Conservation (phyloP, 148 eudicot genomes). For the Rhododendron vialii region DNA sequence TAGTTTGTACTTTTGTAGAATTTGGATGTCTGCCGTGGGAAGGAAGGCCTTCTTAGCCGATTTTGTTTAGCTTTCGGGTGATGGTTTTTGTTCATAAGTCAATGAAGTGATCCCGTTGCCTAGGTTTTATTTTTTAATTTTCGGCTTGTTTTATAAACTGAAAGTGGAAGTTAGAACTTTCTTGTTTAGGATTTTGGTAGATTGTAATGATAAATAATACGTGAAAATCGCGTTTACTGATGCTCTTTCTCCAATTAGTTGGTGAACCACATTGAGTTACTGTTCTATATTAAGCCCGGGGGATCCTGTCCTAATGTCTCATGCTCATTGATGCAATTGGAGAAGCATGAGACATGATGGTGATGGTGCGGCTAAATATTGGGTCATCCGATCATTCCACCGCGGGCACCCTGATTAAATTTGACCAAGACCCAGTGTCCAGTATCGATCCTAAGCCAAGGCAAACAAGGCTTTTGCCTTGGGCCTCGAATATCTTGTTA, state of each 20-base stretch:
- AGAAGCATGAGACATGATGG: no score
- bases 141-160: neutral
- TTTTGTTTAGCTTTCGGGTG: neutral
- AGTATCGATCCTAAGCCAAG: no score
- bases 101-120: neutral
- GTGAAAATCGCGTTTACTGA: neutral
- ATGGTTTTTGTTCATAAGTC: neutral
- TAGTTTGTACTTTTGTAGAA: neutral
- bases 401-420: no score
- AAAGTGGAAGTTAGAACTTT: neutral
- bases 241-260: neutral
- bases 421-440: no score
- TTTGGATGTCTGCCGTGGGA: neutral
- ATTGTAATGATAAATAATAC: neutral
- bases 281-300: no score
- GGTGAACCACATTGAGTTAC: neutral
- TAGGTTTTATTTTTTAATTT: neutral
- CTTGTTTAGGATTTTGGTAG: neutral
- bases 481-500: no score
- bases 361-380: no score
- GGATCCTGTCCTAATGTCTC: no score
- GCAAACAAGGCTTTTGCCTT: no score
- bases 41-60: neutral
- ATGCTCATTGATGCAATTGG: no score
- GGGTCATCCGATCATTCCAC: no score